Conservation (phyloP, 1,284 basidiomycete genomes). For the Cryptococcus sp. region DNA sequence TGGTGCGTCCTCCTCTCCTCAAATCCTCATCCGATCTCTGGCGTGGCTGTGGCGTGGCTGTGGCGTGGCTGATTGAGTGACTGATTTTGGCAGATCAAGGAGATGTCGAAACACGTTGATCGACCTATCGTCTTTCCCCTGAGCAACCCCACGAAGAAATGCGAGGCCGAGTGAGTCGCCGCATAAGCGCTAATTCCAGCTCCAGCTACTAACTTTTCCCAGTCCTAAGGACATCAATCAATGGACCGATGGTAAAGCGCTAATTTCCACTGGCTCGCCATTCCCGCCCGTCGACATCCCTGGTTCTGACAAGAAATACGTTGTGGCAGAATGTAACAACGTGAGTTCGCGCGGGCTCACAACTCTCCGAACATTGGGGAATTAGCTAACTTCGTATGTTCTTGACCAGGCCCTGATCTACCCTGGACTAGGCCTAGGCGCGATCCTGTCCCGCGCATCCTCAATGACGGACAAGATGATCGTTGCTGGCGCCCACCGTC, state of each 20-base stretch:
- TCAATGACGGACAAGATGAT: constrained; percentile 48
- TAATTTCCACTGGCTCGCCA: constrained; percentile 79
- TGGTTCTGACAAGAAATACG: constrained; percentile 60
- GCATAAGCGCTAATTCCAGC: not conserved
- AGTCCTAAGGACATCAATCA: constrained; percentile 63
- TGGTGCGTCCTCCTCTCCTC: constrained; percentile 47
- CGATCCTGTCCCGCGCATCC: constrained; percentile 57
- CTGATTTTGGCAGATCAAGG: constrained; percentile 52
- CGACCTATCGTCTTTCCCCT: constrained; percentile 78
- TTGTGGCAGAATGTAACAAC: constrained; percentile 47
- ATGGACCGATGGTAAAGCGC: constrained; percentile 74
- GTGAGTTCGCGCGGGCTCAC: constrained; percentile 17
- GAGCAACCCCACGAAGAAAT: constrained; percentile 72
- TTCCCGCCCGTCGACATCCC: constrained; percentile 73
- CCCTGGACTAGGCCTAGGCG: constrained; percentile 72
- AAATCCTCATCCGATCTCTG: not conserved
- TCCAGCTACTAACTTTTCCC: not conserved
- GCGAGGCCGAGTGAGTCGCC: constrained; percentile 61
- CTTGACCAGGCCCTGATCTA: constrained; percentile 68
- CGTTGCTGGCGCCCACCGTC: constrained; percentile 66
- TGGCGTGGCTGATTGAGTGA: not conserved
- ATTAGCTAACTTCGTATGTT: not conserved
- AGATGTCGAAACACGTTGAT: constrained; percentile 69
- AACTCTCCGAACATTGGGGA: too few relatives aligned
- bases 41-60: too few relatives aligned